Base-by-base conservation (phyloP, 2,329 filamentous ascomycete genomes). In the Pestalotiopsis fici region DNA sequence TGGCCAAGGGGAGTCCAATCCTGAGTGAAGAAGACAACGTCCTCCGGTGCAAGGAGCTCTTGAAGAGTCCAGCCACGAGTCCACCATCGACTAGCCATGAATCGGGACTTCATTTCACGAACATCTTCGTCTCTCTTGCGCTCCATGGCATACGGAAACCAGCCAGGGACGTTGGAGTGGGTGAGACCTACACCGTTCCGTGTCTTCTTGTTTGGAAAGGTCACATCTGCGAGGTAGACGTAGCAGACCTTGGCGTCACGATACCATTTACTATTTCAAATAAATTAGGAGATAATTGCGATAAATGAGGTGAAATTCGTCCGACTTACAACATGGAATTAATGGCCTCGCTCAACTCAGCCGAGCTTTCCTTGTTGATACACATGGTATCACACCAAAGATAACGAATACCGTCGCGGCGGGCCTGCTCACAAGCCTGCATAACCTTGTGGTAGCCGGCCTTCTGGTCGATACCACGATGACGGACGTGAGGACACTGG, bases 331-430 rank as follows among this genome's bases (percentile, higher is more conserved):
- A 80, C 77, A 81, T 80, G 61, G 74, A 76, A 50, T 80, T 81
- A 59, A 80, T 76, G 4, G 79, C 77, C 55, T 81, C 78, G 3
- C 71, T 75, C 2, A 81, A 67, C 65, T 80, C 78, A 0, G 76
- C 73, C 2, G 75, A 77, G 66, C 74, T 79, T 1, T 59, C 65
- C 69, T 77, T 79, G 69, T 81, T 76, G 68, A 81, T 80, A 59
- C 79, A 81, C 47, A 75, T 76, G 1, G 78, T 80, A 65, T 80
- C 79, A n/a, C 77, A 75, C 78, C 79, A 81, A 11, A 79, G 68
- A 25, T 76, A 79, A 3, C 62, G 57, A 3, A 74, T 37, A 0
- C 71, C 71, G 39, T 79, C 76, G 1, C 56, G 65, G 0, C 57
- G 59, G 0, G 77, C 77, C 7, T 75, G 77, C 9, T 69, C 65